A percentile compares a stretch with the other conserved stretches of the same genome.
Evolutionary conservation across 306 rosid species (phyloP).

Genomic region (Trifolium dubium): DNA sequence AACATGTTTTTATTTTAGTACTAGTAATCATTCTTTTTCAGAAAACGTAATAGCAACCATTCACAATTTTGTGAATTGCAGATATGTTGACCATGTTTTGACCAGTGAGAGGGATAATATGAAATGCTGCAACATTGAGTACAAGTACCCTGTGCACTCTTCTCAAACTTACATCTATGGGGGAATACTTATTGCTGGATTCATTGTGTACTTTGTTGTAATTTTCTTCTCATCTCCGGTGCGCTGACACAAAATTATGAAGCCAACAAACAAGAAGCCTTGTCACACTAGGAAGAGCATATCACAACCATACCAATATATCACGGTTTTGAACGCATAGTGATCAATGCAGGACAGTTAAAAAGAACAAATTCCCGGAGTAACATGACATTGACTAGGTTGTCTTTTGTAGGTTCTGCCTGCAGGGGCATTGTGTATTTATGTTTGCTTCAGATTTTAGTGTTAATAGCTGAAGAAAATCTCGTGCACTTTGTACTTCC

Average conservation of each 20-base stretch:
- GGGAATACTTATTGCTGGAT: constrained; percentile 91
- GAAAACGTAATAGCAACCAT: constrained; percentile 7
- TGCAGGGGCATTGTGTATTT: constrained; percentile 1
- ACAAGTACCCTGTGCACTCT: constrained; percentile 78
- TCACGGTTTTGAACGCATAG: constrained; percentile 36
- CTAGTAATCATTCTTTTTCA: constrained; percentile 11
- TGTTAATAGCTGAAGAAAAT: constrained; percentile 26
- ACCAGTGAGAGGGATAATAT: constrained; percentile 75
- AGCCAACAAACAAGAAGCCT: constrained; percentile 15
- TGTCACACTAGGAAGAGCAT: constrained; percentile 17
- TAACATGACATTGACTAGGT: constrained; percentile 36
- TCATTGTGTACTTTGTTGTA: constrained; percentile 84
- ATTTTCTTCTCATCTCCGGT: constrained; percentile 87
- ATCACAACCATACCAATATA: constrained; percentile 24
- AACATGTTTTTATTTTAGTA: neutral
- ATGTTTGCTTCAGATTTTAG: neutral
- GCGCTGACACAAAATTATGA: constrained; percentile 54
- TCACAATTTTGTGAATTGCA: constrained; percentile 43
- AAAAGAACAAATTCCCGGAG: constrained; percentile 26
- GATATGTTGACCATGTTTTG: constrained; percentile 86
- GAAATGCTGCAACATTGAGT: constrained; percentile 87
- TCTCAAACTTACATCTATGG: constrained; percentile 88
- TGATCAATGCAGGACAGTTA: constrained; percentile 41
- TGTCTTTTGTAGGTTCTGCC: constrained; percentile 25
- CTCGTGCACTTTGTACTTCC: neutral